Conservation (phyloP, 768 basidiomycete genomes). For the Boletus reticuloceps region DNA sequence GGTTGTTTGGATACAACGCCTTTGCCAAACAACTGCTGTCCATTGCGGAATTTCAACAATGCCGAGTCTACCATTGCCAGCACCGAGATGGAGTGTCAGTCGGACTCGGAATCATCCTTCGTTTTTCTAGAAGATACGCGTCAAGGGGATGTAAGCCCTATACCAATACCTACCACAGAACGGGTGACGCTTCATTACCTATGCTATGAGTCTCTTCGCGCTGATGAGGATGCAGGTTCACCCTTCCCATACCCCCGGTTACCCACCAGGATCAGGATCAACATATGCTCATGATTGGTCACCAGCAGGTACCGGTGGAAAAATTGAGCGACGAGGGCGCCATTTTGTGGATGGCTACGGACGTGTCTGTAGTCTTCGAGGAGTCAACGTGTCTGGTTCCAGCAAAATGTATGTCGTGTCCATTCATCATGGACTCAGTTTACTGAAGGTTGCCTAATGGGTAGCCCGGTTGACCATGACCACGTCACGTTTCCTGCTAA, state of each 20-base stretch:
- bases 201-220: not conserved
- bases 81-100: conserved; percentile 22
- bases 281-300: conserved; percentile 81
- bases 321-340: conserved; percentile 60
- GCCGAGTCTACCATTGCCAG: not conserved
- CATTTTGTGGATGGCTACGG: conserved; percentile 82
- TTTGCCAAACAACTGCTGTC: conserved; percentile 29
- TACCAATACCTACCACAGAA: not conserved
- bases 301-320: conserved; percentile 48
- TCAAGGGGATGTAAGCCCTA: not conserved
- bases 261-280: conserved; percentile 43
- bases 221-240: conserved; percentile 31
- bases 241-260: conserved; percentile 45
- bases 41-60: not conserved
- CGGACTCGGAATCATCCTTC: conserved; percentile 47
- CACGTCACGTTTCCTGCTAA: conserved; percentile 66
- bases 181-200: not conserved
- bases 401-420: conserved; percentile 65
- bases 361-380: conserved; percentile 76
- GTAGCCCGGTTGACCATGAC: conserved; percentile 67
- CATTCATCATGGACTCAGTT: conserved; percentile 20
- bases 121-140: conserved; percentile 39
- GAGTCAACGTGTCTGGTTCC: conserved; percentile 82
- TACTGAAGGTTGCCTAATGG: not conserved
- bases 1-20: conserved; percentile 31